Conservation (phyloP, 2,329 filamentous ascomycete genomes). For the Aspergillus bombycis region DNA sequence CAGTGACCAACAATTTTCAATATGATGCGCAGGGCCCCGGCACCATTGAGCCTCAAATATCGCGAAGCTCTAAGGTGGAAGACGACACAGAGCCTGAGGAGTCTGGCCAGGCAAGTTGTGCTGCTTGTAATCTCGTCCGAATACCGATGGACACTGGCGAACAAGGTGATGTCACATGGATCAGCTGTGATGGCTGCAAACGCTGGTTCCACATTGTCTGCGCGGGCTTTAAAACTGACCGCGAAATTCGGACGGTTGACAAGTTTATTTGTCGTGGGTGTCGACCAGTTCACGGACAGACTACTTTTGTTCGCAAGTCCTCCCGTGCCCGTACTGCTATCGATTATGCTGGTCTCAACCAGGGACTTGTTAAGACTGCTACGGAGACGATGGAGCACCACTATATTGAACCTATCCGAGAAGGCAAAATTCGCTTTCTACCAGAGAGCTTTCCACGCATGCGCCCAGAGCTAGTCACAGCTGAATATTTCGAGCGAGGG, state of each 20-base stretch:
- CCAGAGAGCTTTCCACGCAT: constrained; percentile 67
- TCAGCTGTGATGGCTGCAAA: constrained; percentile 70
- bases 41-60: constrained; percentile 10
- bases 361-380: constrained; percentile 67
- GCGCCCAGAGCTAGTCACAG: constrained; percentile 64
- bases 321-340: constrained; percentile 66
- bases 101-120: constrained; percentile 54
- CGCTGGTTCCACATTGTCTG: constrained; percentile 70
- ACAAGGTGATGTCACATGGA: constrained; percentile 62
- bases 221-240: constrained; percentile 66
- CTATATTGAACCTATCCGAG: constrained; percentile 69
- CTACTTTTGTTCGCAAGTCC: constrained; percentile 69
- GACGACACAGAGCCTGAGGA: constrained; percentile 30
- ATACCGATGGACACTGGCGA: constrained; percentile 55
- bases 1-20: constrained; percentile 15
- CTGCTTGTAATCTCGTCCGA: constrained; percentile 59
- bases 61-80: constrained; percentile 32
- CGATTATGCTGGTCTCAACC: constrained; percentile 69
- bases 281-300: constrained; percentile 62
- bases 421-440: constrained; percentile 63
- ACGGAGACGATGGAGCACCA: constrained; percentile 68
- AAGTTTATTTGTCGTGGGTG: constrained; percentile 68
- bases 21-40: constrained; percentile 14
- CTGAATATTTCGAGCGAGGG: constrained; percentile 65
- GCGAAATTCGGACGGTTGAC: constrained; percentile 67